Evolutionary conservation across 129 eudicot species (phyloP), one percentile per base, ranked within the genome.

Genomic region (Lonicera japonica): DNA sequence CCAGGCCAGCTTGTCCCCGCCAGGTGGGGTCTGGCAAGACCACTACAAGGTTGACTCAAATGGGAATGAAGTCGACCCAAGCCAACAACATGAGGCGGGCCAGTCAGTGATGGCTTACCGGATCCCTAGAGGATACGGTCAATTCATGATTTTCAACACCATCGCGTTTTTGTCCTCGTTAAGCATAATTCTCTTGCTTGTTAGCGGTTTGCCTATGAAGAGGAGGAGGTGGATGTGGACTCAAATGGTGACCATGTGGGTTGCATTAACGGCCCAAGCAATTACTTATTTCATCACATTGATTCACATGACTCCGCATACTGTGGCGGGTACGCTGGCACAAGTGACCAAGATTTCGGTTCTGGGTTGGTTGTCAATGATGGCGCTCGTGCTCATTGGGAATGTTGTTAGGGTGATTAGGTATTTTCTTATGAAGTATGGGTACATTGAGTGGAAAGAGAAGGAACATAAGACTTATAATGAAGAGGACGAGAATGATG

Each of bases 11-110:
- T 2, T 65, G 6, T 29, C 60, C 19, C 70, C 70, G 10, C 60
- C 70, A 0, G 70, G 70, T 6, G 70, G 70, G 19, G 61, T 65
- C 8, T 65, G 70, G 70, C 70, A 65, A 22, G 46, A 12, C 18
- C 34, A 65, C n/a, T 24, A 7, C 23, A 15, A 12, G n/a, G 51
- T 12, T 15, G 12, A 12, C 8, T 20, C 43, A 5, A 29, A 45
- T 15, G 14, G 8, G 8, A 46, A 46, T 8, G 11, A 39, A 19
- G 22, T 55, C 21, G 8, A 3, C 0, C 5, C 14, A 21, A 8
- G 21, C 18, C 19, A 20, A 34, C 24, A 57, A 23, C 69, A 54
- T 51, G 43, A 21, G 21, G 70, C 70, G 3, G 70, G 70, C 0
- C 34, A 52, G 15, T 52, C 70, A 0, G 53, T 65, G 6, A 65